Evolutionary conservation across 345 rosid species (phyloP), one percentile per base, ranked within the genome.

Genomic region (Clausena lansium): DNA sequence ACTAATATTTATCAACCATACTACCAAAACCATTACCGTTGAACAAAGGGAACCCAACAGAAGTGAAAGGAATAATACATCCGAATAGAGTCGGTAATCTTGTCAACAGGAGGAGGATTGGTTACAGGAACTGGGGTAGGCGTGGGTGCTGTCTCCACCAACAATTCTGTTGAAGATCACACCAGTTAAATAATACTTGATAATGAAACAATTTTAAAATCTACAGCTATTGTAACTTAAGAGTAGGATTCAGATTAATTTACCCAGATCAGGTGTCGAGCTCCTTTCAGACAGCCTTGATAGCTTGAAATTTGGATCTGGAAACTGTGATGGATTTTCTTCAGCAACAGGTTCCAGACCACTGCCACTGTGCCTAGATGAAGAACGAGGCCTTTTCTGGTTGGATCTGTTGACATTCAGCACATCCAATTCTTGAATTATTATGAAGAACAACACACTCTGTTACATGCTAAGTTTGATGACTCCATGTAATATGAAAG

Each of bases 141-240:
- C 70, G 98, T 92, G 33, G 92, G 93, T 78, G 86, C 95, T 67
- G 97, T 95, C 86, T 92, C 98, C 70, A 87, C 83, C 84, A 91
- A 75, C 60, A 86, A 73, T 73, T 94, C 98, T 95, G 32, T 11
- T 65, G 74, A 39, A 45, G 20, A 19, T n/a, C 22, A 68, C 63
- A 20, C 39, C 47, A 36, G 32, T 38, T 33, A 45, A 38, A 2
- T 76, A 20, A 35, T 30, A 11, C 52, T 25, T 74, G 30, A 63
- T 33, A 70, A 41, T 28, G 47, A 30, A 28, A 45, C 39, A 60
- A 80, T 64, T 73, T 36, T 76, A 68, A 55, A 32, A 55, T 73
- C 57, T 47, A 67, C 60, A 50, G 45, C 27, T 55, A 52, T 70
- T 68, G 41, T 63, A 61, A 54, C 19, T 24, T 8, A 63, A 75